Base-by-base conservation (phyloP, 495 filamentous ascomycete genomes). In the Neurospora sp. region DNA sequence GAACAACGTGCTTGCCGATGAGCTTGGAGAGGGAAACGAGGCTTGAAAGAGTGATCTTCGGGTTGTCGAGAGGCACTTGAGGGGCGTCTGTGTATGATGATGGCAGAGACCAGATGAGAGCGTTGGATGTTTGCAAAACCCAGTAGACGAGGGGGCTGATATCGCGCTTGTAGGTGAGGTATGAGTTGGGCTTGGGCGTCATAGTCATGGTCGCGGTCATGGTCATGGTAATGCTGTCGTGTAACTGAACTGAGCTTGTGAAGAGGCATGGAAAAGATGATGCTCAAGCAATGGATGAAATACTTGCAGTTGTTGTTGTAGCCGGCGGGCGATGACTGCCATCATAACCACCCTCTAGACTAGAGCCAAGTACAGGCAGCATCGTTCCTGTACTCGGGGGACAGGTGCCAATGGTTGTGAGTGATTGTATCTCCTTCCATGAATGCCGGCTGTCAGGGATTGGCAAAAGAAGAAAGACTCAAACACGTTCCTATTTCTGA, bases 141-240 rank as follows among this genome's bases (percentile, higher is more conserved):
- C 82, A 86, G 71, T 79, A 84, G 62, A 83, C 69, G 5, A 85
- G 78, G 3, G 77, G 71, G 37, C 72, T 82, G 10, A 80, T 79
- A 71, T 86, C 79, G 46, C 76, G 80, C 73, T 82, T 86, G 76
- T 84, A 85, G 18, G 71, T 38, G 27, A 81, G 70, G 54, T 83
- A 82, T 1, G 74, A 40, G 75, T 80, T 80, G n/a, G 70, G 74
- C 5, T 42, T 42, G 41, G 14, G 6, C 41, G 16, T 42, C 41
- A 42, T 42, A 18, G 14, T 18, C n/a, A 48, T 27, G 20, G 11
- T 59, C 8, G 8, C 10, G 18, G 42, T 44, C 7, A 48, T 23
- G 44, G 9, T 20, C 9, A 20, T 59, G 20, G 23, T 59, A 27
- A 59, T 31, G 23, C 23, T 27, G 48, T 16, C 48, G 23, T 59